Percentiles rank a stretch among this genome's conserved stretches.
These are phyloP conservation scores for Penicillium sp. DNA, from an alignment of 2,329 filamentous ascomycete species.

Conservation along the genomic window DNA sequence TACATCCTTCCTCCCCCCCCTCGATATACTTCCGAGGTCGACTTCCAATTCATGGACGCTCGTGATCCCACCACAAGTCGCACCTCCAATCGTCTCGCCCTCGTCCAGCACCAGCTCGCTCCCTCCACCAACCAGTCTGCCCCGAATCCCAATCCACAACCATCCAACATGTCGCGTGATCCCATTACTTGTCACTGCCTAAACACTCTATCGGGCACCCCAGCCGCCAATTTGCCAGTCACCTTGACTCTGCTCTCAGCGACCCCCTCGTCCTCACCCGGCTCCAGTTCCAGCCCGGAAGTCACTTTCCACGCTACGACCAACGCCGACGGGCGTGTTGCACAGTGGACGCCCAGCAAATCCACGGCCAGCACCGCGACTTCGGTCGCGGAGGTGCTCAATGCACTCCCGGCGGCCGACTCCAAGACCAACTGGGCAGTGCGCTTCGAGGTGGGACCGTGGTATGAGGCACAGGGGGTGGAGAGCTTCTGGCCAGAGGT, in stretches of 20 bases:
- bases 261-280: conserved; percentile 30
- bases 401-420: conserved; percentile 30
- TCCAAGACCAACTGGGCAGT: conserved; percentile 43
- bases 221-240: conserved; percentile 44
- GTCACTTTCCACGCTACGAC: conserved; percentile 36
- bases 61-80: conserved; percentile 18
- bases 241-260: conserved; percentile 54
- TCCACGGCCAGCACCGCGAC: conserved; percentile 12
- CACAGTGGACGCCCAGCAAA: conserved; percentile 33
- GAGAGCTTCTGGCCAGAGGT: conserved; percentile 48
- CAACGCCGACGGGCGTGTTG: conserved; percentile 43
- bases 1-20: conserved; percentile 1
- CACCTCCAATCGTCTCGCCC: conserved; percentile 28
- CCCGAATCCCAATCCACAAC: conserved; percentile 7
- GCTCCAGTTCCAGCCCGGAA: conserved; percentile 18
- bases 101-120: conserved; percentile 30
- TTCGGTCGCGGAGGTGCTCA: conserved; percentile 26
- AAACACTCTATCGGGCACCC: conserved; percentile 43
- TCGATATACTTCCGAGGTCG: background rate
- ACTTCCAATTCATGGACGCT: conserved; percentile 16
- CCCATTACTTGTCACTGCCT: conserved; percentile 48
- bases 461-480: conserved; percentile 43
- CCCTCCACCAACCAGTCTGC: conserved; percentile 5
- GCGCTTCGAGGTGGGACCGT: conserved; percentile 41
- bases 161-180: conserved; percentile 34